Evolutionary conservation across 2,329 filamentous ascomycete genomes (phyloP).

Genomic region (Cladosporium halotolerans): DNA sequence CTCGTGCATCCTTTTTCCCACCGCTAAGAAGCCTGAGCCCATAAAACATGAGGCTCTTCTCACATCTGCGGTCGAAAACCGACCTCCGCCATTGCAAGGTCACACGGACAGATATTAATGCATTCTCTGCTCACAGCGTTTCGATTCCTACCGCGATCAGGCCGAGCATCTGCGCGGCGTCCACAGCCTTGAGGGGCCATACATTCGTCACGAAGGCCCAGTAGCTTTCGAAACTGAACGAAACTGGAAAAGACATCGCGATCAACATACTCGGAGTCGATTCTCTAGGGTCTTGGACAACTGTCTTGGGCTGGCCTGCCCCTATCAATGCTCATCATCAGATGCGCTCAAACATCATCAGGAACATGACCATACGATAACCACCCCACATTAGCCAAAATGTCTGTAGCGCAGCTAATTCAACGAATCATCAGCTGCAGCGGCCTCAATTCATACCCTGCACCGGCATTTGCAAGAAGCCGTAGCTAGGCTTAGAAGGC

Average conservation of each 20-base stretch:
- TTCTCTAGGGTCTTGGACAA: background rate
- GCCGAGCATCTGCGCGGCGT: background rate
- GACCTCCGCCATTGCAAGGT: background rate
- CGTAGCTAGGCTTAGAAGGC: background rate
- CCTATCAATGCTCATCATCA: background rate
- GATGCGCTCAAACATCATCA: background rate
- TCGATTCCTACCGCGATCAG: background rate
- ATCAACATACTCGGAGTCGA: background rate
- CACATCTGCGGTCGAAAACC: too few relatives aligned
- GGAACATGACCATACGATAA: background rate
- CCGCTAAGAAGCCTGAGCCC: background rate
- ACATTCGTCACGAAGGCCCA: constrained; percentile 1
- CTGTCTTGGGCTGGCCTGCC: background rate
- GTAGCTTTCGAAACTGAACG: background rate
- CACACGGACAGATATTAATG: background rate
- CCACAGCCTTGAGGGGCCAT: background rate
- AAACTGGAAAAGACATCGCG: background rate
- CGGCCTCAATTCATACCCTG: background rate
- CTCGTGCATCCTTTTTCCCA: background rate
- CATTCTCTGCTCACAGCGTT: background rate
- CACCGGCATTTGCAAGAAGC: background rate
- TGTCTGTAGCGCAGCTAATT: background rate
- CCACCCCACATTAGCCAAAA: background rate
- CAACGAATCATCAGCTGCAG: constrained; percentile 4
- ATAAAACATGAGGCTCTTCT: background rate